Conservation (phyloP, 1,284 basidiomycete genomes). For the Marasmius tenuissimus region DNA sequence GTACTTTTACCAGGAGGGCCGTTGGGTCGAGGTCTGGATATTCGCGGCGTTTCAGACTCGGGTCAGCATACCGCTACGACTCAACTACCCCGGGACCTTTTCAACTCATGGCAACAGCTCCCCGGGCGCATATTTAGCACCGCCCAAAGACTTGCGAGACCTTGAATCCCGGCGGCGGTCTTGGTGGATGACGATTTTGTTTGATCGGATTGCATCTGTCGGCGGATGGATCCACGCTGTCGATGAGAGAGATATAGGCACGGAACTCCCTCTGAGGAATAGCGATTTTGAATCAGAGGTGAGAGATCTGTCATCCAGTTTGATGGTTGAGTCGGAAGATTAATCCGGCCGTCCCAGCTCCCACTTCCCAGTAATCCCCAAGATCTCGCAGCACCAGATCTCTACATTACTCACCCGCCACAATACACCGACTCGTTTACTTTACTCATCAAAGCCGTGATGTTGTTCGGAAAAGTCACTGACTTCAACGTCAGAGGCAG, state of each 20-base stretch:
- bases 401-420: constrained; percentile 68
- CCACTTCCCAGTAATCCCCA: constrained; percentile 70
- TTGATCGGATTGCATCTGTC: constrained; percentile 82
- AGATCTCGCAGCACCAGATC: constrained; percentile 56
- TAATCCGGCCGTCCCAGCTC: constrained; percentile 33
- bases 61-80: constrained; percentile 76
- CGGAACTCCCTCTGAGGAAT: constrained; percentile 71
- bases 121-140: constrained; percentile 75
- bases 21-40: constrained; percentile 90
- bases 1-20: constrained; percentile 86
- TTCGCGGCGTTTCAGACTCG: constrained; percentile 84
- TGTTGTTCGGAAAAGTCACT: constrained; percentile 81
- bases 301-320: constrained; percentile 14
- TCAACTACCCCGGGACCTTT: constrained; percentile 82
- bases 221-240: constrained; percentile 86
- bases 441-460: constrained; percentile 74
- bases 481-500: constrained; percentile 78
- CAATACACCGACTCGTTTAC: constrained; percentile 79
- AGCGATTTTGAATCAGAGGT: constrained; percentile 76
- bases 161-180: constrained; percentile 74
- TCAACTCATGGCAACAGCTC: constrained; percentile 64
- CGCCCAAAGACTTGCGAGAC: constrained; percentile 71
- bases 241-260: constrained; percentile 78
- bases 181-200: constrained; percentile 87
- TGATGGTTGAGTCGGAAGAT: background rate